Evolutionary conservation across 2,329 filamentous ascomycete species (phyloP), one percentile per base, ranked within the genome.

Genomic region (Grosmannia serpens): DNA sequence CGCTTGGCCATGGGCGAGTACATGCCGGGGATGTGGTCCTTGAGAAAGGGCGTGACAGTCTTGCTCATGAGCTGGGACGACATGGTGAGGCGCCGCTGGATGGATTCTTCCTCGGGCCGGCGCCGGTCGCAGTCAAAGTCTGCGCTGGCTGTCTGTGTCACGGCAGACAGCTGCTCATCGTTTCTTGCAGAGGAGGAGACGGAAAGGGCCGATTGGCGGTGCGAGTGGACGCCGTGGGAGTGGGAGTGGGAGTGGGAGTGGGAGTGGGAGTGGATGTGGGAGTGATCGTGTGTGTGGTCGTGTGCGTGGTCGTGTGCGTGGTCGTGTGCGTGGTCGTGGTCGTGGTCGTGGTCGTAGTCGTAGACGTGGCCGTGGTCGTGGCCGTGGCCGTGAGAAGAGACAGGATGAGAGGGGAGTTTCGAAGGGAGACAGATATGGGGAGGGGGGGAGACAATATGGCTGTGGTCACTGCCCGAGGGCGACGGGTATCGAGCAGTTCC

Each of bases 1-100:
- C 75, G 73, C 65, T 83, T 83, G 61, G 87, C 86, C 58, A 90
- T 76, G 20, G 89, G 89, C 38, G 91, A 89, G 73, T 97, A 96
- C 67, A 94, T 81, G 62, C 84, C 83, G 3, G 92, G 92, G 55
- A 96, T 95, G 68, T 97, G 91, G 69, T 91, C 88, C 64, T 88
- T 85, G 57, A 97, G 82, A 70, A 96, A 97, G 1, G 92, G 91
- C 41, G 87, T 87, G 63, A 96, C 85, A 59, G 88, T 89, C 73
- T 89, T 84, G 66, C 84, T 82, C 62, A 88, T 86, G 58, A 90
- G 80, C 64, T 86, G 86, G 61, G 77, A 76, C 53, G 81, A 76
- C 77, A 84, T 83, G 68, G 78, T 82, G 65, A 76, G 74, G 54
- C 82, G 71, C 24, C 79, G 74, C 47, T 74, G 73, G 57, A 71